phyloP scores from a whole-genome alignment of 2,329 filamentous ascomycete species.

The Fusarium camptoceras region DNA sequence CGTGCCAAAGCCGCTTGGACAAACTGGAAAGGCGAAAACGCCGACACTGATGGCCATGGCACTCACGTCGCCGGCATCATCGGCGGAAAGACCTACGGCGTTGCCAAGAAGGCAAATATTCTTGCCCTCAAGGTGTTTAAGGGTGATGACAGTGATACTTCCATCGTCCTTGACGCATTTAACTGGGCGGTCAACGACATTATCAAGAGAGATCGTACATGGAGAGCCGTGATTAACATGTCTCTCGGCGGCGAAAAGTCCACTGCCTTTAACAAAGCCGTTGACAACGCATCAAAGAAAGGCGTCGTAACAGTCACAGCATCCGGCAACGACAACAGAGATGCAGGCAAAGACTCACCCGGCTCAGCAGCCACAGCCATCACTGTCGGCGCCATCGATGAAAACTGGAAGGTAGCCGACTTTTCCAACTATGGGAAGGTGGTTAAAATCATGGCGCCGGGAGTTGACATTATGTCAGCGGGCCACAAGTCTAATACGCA shows the following conservation, averaged over 20 bases:
- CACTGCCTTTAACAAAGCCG: conserved; percentile 23
- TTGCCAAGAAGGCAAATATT: conserved; percentile 56
- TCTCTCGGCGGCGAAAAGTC: conserved; percentile 51
- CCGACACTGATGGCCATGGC: conserved; percentile 28
- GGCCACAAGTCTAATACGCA: conserved; percentile 49
- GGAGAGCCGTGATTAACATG: conserved; percentile 58
- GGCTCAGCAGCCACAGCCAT: conserved; percentile 42
- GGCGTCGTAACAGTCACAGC: conserved; percentile 56
- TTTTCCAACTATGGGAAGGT: conserved; percentile 61
- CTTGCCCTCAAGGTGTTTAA: conserved; percentile 58
- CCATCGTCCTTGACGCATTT: conserved; percentile 48
- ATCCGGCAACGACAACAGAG: conserved; percentile 39
- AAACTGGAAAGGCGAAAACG: conserved; percentile 1
- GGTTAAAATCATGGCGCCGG: conserved; percentile 61
- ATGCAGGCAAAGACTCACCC: conserved; percentile 35
- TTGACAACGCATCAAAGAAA: conserved; percentile 38
- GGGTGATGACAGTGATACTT: conserved; percentile 28
- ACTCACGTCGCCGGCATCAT: conserved; percentile 38
- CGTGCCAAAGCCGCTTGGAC: conserved; percentile 26
- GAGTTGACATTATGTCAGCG: conserved; percentile 55
- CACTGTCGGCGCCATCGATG: conserved; percentile 49
- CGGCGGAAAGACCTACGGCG: conserved; percentile 42
- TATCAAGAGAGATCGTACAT: conserved; percentile 40
- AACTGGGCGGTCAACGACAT: conserved; percentile 54
- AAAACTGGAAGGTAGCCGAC: conserved; percentile 48